Base-by-base conservation (phyloP, 2,329 filamentous ascomycete species). In the Trichoderma asperellum region DNA sequence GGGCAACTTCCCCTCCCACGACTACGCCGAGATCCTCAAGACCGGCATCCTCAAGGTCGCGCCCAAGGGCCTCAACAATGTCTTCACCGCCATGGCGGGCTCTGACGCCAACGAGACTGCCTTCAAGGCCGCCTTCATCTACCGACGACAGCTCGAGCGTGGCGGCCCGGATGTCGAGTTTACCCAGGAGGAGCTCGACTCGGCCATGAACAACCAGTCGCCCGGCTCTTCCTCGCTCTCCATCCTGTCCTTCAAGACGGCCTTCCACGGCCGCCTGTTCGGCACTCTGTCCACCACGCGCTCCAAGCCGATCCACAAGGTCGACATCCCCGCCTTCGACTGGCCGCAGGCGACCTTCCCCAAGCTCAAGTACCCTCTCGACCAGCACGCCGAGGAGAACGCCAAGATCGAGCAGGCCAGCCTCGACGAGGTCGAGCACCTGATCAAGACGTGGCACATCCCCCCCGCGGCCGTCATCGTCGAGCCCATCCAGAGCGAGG, bases 81-180 rank as follows among this genome's bases (percentile, higher is more conserved):
- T 97, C 74, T 97, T 97, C 83, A 97, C 94, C 21, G 93, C 91
- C 73, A 91, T 93, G 85, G 89, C 93, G 66, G 94, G 94, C 71
- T 96, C 93, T 24, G 94, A 97, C 77, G 94, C 94, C 81, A 97
- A 97, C 83, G 94, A 97, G 83, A 92, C 92, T 40, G 94, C 94
- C 55, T 97, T 93, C 88, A 97, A 97, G 84, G 94, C 94, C 10
- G 94, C 94, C 61, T 97, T 97, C 83, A 97, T 97, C 90, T 96
- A 91, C 87, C 90, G 91, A 77, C 89, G 92, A 60, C 92, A 93
- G 80, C 86, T 89, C 72, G 88, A 96, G 81, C 92, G 94, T 71
- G 93, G 93, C 73, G 93, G 93, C 8, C 84, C 88, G 57, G 80
- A 90, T 47, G 91, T 90, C 68, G 92, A 95, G 69, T 97, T 97